Evolutionary conservation across 2,329 filamentous ascomycete genomes (phyloP).

Genomic region (Clarireedia sp.): DNA sequence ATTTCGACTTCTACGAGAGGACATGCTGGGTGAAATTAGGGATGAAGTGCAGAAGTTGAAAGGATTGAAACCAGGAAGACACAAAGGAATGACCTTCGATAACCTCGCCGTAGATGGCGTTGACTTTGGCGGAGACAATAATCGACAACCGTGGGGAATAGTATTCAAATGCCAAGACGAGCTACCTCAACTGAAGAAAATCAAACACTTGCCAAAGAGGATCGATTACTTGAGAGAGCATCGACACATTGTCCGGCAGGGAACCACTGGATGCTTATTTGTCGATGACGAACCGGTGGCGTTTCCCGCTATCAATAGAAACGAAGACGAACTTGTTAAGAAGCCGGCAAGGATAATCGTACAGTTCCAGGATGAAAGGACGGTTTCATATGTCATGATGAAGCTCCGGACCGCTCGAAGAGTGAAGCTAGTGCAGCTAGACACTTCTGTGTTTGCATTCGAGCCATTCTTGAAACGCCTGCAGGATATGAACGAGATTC

Average conservation of each 20-base stretch:
- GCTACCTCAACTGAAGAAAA: slow-evolving; percentile 35
- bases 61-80: slow-evolving; percentile 40
- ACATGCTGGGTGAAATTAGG: slow-evolving; percentile 59
- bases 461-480: slow-evolving; percentile 57
- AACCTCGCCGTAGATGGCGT: slow-evolving; percentile 13
- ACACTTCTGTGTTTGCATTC: slow-evolving; percentile 61
- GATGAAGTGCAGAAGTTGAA: slow-evolving; percentile 48
- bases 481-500: slow-evolving; percentile 46
- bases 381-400: slow-evolving; percentile 40
- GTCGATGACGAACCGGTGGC: slow-evolving; percentile 43
- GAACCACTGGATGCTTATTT: slow-evolving; percentile 55
- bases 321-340: slow-evolving; percentile 38
- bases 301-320: slow-evolving; percentile 51
- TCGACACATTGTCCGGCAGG: slow-evolving; percentile 46
- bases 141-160: slow-evolving; percentile 32
- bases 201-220: slow-evolving; percentile 26
- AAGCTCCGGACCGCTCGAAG: slow-evolving; percentile 32
- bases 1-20: slow-evolving; percentile 63
- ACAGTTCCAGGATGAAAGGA: slow-evolving; percentile 40
- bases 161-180: slow-evolving; percentile 36
- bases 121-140: slow-evolving; percentile 15
- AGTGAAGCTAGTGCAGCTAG: slow-evolving; percentile 48
- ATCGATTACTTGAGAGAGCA: slow-evolving; percentile 41
- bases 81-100: slow-evolving; percentile 32
- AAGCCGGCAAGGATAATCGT: slow-evolving; percentile 42